These are phyloP conservation scores for Flaveria sonorensis DNA, from an alignment of 129 eudicot species.

Conservation along the genomic window DNA sequence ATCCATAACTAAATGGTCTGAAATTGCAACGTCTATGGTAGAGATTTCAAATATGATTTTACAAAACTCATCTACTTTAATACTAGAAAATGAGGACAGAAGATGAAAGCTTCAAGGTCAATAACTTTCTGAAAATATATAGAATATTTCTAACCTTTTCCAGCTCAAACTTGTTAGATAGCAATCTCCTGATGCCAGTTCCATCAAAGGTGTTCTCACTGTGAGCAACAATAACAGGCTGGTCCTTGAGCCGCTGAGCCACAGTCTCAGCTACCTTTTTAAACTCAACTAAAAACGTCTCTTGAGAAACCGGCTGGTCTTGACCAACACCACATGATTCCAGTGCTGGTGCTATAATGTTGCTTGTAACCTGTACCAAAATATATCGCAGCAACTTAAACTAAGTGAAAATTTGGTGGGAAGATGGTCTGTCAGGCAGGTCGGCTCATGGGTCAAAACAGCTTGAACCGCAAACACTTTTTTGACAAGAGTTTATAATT, in stretches of 20 bases:
- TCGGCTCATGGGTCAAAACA: neutral
- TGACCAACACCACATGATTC: slow-evolving; percentile 41
- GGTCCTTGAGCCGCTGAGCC: slow-evolving; percentile 75
- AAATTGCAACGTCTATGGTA: too few relatives aligned
- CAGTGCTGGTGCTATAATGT: slow-evolving; percentile 70
- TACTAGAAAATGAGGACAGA: too few relatives aligned
- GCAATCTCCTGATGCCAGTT: slow-evolving; percentile 65
- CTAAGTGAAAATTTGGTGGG: neutral
- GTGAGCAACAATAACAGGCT: slow-evolving; percentile 96
- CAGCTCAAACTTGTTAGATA: slow-evolving; percentile 84
- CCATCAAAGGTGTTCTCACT: slow-evolving; percentile 91
- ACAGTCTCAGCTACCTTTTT: slow-evolving; percentile 53
- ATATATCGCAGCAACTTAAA: slow-evolving; percentile 10
- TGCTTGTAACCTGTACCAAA: slow-evolving; percentile 62
- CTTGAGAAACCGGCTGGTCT: slow-evolving; percentile 55
- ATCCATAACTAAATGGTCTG: too few relatives aligned
- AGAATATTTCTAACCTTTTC: slow-evolving; percentile 68
- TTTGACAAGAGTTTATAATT: neutral
- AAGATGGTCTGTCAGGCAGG: neutral
- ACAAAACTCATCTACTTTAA: too few relatives aligned
- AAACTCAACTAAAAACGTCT: slow-evolving; percentile 61
- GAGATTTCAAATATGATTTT: too few relatives aligned
- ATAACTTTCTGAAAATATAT: neutral
- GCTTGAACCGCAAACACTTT: neutral
- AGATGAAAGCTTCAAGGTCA: neutral